Evolutionary conservation across 2,329 filamentous ascomycete genomes (phyloP).

Genomic region (Diaporthe sp.): DNA sequence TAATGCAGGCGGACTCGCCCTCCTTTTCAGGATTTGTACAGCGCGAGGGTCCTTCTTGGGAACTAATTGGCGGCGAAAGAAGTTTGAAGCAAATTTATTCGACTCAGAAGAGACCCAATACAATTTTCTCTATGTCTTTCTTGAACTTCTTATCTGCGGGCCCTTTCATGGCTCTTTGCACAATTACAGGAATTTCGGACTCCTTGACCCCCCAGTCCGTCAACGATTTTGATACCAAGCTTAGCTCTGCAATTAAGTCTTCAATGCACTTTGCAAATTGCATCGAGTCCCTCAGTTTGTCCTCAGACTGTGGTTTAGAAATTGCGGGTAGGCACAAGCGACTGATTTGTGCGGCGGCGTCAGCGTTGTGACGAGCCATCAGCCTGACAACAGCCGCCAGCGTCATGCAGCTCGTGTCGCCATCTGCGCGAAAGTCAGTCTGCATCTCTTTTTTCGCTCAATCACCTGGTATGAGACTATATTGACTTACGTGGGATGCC

Average conservation of each 20-base stretch:
- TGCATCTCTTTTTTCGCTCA: rapidly evolving
- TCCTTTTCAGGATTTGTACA: background rate
- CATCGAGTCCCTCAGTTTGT: background rate
- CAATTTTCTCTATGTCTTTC: background rate
- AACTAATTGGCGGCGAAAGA: no score
- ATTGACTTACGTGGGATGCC: background rate
- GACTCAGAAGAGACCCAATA: background rate
- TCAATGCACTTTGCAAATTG: background rate
- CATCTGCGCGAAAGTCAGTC: background rate
- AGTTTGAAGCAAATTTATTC: background rate
- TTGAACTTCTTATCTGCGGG: background rate
- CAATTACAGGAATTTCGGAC: background rate
- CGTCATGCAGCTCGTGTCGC: slow-evolving; percentile 10
- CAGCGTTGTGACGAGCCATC: background rate
- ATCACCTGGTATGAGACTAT: background rate
- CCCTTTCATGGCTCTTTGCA: slow-evolving; percentile 9
- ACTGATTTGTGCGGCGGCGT: slow-evolving; percentile 4
- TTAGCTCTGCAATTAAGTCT: background rate
- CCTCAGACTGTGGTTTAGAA: background rate
- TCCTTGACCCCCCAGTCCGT: background rate
- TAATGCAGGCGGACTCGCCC: background rate
- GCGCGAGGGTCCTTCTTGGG: no score
- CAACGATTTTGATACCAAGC: background rate
- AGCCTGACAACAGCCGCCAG: background rate
- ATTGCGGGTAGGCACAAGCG: background rate